phyloP scores from a whole-genome alignment of 805 yeast species.

The Candida saitoana region DNA sequence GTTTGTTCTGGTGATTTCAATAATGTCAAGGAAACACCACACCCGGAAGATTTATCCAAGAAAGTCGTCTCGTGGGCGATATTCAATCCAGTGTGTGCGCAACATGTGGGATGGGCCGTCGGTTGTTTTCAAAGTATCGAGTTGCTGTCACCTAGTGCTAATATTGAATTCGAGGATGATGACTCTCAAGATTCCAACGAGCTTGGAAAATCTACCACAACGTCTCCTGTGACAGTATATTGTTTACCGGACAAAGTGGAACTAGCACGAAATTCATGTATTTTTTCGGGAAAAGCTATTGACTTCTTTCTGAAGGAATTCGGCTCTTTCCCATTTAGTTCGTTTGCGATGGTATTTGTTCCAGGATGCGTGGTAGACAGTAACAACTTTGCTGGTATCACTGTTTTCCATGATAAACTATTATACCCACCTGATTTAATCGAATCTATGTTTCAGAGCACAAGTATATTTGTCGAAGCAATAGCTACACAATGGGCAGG shows the following conservation, averaged over 20 bases:
- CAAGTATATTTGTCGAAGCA: constrained; percentile 64
- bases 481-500: constrained; percentile 93
- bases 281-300: constrained; percentile 72
- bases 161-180: constrained; percentile 31
- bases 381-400: constrained; percentile 69
- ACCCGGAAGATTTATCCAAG: constrained; percentile 68
- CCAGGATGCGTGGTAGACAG: constrained; percentile 46
- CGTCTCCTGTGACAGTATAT: constrained; percentile 50
- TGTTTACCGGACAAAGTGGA: constrained; percentile 56
- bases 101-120: constrained; percentile 91
- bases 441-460: constrained; percentile 71
- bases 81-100: constrained; percentile 85
- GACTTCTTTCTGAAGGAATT: constrained; percentile 82
- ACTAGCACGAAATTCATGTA: constrained; percentile 64
- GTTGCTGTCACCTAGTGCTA: constrained; percentile 40
- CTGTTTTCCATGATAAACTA: constrained; percentile 55
- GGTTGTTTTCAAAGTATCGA: constrained; percentile 77
- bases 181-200: constrained; percentile 10
- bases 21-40: constrained; percentile 66
- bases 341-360: constrained; percentile 74
- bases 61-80: constrained; percentile 70
- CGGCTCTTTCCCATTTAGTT: constrained; percentile 88
- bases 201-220: constrained; percentile 27
- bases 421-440: constrained; percentile 70
- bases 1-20: constrained; percentile 72